Conservation (phyloP, 306 rosid genomes). For the Castanopsis chinensis region DNA sequence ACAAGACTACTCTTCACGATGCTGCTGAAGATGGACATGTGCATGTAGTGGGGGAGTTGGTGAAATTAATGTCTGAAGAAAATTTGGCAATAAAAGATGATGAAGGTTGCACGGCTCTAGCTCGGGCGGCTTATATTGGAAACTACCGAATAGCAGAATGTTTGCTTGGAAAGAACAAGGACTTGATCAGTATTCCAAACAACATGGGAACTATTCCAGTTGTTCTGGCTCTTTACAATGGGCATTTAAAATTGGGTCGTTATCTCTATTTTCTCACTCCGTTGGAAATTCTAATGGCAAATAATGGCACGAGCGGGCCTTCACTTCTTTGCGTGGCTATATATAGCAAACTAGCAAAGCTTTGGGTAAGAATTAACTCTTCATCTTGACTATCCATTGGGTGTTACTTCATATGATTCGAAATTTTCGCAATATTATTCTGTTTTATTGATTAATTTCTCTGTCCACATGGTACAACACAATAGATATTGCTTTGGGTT, state of each 20-base stretch:
- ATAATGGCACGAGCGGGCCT: neutral
- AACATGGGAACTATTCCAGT: neutral
- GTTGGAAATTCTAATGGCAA: neutral
- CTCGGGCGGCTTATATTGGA: neutral
- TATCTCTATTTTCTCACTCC: neutral
- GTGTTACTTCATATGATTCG: no score
- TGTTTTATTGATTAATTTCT: no score
- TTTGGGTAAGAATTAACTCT: neutral
- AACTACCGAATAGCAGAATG: neutral
- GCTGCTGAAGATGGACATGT: no score
- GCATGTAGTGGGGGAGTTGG: no score
- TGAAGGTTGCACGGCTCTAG: no score
- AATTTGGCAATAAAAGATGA: no score
- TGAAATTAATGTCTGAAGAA: no score
- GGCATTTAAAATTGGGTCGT: neutral
- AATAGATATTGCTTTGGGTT: no score
- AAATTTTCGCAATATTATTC: no score
- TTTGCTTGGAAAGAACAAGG: neutral
- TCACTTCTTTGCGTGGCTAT: neutral
- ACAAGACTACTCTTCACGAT: neutral
- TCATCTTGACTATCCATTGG: no score
- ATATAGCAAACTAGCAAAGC: neutral
- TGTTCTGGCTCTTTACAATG: neutral
- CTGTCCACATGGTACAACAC: no score
- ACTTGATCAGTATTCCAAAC: neutral